Evolutionary conservation across 352 stramenopile genomes (phyloP).

Genomic region (Globisporangium rhizosaccharum): DNA sequence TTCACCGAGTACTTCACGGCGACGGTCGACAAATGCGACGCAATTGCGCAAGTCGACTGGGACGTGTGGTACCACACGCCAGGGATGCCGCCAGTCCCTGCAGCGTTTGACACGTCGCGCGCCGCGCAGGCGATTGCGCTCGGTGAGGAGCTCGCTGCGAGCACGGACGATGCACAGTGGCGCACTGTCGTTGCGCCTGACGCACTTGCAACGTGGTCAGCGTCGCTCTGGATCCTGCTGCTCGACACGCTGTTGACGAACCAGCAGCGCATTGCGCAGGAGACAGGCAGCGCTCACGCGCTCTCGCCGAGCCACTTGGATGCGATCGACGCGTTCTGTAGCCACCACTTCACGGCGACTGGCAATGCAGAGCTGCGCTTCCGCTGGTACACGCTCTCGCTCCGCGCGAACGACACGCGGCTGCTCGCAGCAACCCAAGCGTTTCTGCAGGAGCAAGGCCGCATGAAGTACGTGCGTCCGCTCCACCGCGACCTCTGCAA

Average conservation of each 20-base stretch:
- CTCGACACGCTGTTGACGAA: constrained; percentile 44
- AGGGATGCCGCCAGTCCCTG: constrained; percentile 84
- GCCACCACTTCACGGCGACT: constrained; percentile 38
- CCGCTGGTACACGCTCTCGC: constrained; percentile 57
- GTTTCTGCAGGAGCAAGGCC: constrained; percentile 62
- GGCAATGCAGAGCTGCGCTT: constrained; percentile 69
- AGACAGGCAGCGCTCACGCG: neutral
- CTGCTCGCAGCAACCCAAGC: constrained; percentile 30
- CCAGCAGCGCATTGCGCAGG: neutral
- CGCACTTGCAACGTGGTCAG: constrained; percentile 27
- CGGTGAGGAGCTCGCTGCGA: constrained; percentile 32
- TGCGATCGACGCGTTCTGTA: constrained; percentile 49
- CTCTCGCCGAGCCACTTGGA: constrained; percentile 36
- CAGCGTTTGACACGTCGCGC: constrained; percentile 87
- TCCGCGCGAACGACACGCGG: constrained; percentile 43
- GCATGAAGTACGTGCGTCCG: constrained; percentile 73
- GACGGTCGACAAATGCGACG: constrained; percentile 20
- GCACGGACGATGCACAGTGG: constrained; percentile 25
- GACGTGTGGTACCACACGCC: constrained; percentile 87
- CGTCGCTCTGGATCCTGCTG: constrained; percentile 48
- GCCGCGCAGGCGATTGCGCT: constrained; percentile 34
- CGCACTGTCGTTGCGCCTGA: neutral
- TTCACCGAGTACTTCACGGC: constrained; percentile 76
- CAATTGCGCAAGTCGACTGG: constrained; percentile 88
- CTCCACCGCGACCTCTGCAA: constrained; percentile 58